Conservation (phyloP, 306 rosid genomes). For the Corylus avellana region DNA sequence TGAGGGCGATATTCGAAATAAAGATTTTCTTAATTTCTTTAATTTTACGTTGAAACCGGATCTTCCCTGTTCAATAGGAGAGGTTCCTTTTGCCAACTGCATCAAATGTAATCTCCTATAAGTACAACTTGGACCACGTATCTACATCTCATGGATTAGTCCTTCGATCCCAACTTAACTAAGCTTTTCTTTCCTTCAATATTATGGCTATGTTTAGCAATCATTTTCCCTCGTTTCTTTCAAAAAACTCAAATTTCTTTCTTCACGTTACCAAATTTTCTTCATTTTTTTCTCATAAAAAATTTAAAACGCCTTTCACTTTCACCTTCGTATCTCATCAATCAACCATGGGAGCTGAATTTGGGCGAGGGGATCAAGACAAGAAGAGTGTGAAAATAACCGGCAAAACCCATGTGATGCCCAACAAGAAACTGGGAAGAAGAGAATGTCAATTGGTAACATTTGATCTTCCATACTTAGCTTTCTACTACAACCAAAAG, state of each 20-base stretch:
- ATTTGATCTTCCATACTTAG: constrained; percentile 87
- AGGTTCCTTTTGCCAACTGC: constrained; percentile 31
- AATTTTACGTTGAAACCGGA: too few species aligned
- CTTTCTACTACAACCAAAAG: constrained; percentile 96
- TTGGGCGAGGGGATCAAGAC: constrained; percentile 25
- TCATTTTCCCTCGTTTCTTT: too few species aligned
- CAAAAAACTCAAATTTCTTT: too few species aligned
- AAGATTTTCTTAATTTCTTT: too few species aligned
- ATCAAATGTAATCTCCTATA: constrained; percentile 27
- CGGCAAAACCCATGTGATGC: constrained; percentile 55
- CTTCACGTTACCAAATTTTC: too few species aligned
- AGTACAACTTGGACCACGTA: background rate
- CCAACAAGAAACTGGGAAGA: constrained; percentile 59
- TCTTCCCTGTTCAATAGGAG: too few species aligned
- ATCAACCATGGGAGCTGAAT: constrained; percentile 45
- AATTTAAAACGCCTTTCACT: too few species aligned
- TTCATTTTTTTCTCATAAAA: too few species aligned
- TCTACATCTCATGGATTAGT: background rate
- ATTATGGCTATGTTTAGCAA: too few species aligned
- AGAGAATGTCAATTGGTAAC: constrained; percentile 70
- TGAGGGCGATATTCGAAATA: too few species aligned
- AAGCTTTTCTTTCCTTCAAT: background rate
- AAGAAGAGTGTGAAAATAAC: constrained; percentile 53
- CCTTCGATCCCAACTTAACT: background rate
- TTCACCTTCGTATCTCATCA: background rate